Evolutionary conservation across 805 yeast genomes (phyloP).

Genomic region (Jamesozyma hellenica): DNA sequence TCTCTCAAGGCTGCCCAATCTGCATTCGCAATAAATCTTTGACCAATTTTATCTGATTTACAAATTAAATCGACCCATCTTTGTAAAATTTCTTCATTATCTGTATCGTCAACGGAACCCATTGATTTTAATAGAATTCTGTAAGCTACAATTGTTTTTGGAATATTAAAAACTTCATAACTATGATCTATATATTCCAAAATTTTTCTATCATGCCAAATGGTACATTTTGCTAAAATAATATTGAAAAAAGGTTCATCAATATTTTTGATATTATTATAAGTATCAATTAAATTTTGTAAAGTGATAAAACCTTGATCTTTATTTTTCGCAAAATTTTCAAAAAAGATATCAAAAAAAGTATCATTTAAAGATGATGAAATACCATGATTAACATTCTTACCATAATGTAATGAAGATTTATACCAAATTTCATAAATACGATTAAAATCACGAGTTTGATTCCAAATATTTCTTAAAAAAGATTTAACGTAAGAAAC

Average conservation of each 20-base stretch:
- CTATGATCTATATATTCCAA: constrained; percentile 54
- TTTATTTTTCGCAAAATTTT: constrained; percentile 38
- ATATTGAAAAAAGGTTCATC: constrained; percentile 81
- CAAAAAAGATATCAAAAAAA: constrained; percentile 60
- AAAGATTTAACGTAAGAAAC: constrained; percentile 63
- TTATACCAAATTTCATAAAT: constrained; percentile 54
- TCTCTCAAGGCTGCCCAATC: constrained; percentile 80
- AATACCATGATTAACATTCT: constrained; percentile 53
- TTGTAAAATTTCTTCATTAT: constrained; percentile 42
- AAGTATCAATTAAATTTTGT: constrained; percentile 44
- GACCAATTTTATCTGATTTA: constrained; percentile 44
- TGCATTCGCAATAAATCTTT: constrained; percentile 62
- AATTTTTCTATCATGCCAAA: constrained; percentile 59
- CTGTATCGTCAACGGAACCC: constrained; percentile 48
- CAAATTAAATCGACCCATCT: constrained; percentile 46
- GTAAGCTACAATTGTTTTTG: constrained; percentile 57
- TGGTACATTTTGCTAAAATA: constrained; percentile 51
- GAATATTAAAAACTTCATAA: constrained; percentile 46
- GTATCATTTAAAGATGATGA: constrained; percentile 63
- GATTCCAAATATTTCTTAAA: constrained; percentile 48
- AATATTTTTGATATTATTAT: constrained; percentile 46
- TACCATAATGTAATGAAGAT: constrained; percentile 49
- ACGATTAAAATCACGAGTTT: constrained; percentile 46
- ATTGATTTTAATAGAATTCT: constrained; percentile 64
- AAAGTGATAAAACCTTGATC: constrained; percentile 48